These are phyloP conservation scores for Marsdenia floribunda DNA, from an alignment of 257 asterid species.

Conservation along the genomic window DNA sequence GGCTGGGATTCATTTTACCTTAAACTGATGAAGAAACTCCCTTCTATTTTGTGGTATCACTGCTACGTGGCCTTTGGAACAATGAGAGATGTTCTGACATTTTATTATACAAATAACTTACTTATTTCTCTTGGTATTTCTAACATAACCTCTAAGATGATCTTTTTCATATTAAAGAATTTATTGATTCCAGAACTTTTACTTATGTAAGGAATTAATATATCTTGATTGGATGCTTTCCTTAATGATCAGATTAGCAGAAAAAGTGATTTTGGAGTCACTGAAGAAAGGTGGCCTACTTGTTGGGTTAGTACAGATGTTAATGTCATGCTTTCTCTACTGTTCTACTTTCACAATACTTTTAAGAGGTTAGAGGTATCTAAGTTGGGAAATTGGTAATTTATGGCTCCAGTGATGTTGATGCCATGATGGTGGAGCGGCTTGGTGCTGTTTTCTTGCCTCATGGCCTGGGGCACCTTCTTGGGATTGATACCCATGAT, in stretches of 20 bases:
- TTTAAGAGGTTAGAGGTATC: conserved; percentile 1
- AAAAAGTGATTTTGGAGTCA: conserved; percentile 57
- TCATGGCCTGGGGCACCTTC: conserved; percentile 94
- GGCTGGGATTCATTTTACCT: not conserved
- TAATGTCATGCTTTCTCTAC: conserved; percentile 12
- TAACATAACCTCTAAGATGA: not conserved
- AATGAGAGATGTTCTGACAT: not conserved
- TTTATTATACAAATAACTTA: not conserved
- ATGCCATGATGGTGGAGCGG: conserved; percentile 67
- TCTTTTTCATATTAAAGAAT: not conserved
- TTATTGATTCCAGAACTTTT: not conserved
- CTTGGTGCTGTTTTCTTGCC: conserved; percentile 92
- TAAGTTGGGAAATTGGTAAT: conserved; percentile 16
- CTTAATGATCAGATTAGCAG: conserved; percentile 64
- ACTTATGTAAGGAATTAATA: not conserved
- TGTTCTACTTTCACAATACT: conserved; percentile 4
- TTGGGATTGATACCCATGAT: conserved; percentile 97
- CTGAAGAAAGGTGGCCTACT: conserved; percentile 69
- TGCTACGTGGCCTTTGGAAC: not conserved
- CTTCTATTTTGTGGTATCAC: not conserved
- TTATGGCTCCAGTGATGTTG: conserved; percentile 51
- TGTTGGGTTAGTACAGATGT: conserved; percentile 49
- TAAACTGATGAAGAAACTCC: not conserved
- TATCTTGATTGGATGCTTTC: conserved; percentile 15
- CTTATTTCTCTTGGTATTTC: not conserved